These are phyloP conservation scores for Malus fusca DNA, from an alignment of 306 rosid species.

Conservation along the genomic window DNA sequence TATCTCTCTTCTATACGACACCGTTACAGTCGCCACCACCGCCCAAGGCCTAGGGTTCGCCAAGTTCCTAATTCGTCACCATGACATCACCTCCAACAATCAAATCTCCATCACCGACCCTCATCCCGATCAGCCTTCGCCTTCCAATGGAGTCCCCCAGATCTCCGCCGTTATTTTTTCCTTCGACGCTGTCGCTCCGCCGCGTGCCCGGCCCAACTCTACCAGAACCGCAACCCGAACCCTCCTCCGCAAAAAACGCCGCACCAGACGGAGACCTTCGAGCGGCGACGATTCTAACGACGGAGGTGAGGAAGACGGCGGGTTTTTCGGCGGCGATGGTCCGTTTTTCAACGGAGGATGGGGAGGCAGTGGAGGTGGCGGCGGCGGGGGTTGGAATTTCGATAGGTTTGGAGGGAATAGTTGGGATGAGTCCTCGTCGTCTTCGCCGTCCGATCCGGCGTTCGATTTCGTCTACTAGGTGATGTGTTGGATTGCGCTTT, in stretches of 20 bases:
- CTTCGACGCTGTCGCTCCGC: constrained; percentile 64
- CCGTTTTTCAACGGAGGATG: constrained; percentile 33
- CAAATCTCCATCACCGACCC: constrained; percentile 10
- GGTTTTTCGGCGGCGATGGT: constrained; percentile 44
- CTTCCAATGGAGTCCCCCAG: constrained; percentile 28
- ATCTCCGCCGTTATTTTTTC: constrained; percentile 56
- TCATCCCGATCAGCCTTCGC: constrained; percentile 20
- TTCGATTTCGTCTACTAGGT: constrained; percentile 80
- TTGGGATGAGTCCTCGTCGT: constrained; percentile 61
- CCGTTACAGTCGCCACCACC: constrained; percentile 32
- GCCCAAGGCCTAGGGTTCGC: constrained; percentile 45
- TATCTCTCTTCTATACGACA: constrained; percentile 37
- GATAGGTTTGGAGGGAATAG: constrained; percentile 53
- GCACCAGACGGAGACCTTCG: constrained; percentile 44
- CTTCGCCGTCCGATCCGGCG: constrained; percentile 63
- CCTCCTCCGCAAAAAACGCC: constrained; percentile 49
- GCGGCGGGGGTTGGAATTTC: constrained; percentile 71
- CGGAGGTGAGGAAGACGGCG: constrained; percentile 27
- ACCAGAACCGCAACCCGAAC: constrained; percentile 39
- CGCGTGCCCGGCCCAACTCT: constrained; percentile 45
- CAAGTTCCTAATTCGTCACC: constrained; percentile 38
- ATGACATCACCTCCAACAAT: constrained; percentile 14
- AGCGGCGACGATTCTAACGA: constrained; percentile 38
- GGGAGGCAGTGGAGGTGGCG: constrained; percentile 31
- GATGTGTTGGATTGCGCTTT: constrained; percentile 72